Percentiles rank a stretch among this genome's conserved stretches.
Conservation (phyloP, 2,329 filamentous ascomycete genomes). For the Curvularia sp. region DNA sequence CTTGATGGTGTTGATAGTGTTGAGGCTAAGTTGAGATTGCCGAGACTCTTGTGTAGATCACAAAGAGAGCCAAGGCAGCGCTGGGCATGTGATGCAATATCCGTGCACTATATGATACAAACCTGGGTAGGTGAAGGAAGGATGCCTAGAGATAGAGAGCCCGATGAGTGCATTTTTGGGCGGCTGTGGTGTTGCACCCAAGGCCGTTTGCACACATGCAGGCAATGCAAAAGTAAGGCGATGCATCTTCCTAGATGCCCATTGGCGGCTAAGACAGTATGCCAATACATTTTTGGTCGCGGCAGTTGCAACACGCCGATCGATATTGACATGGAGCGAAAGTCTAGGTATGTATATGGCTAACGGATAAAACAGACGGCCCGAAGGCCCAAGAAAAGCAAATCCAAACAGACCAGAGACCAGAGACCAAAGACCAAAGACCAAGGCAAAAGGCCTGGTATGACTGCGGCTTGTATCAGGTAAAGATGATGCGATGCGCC, state of each 20-base stretch:
- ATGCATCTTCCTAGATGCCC: background rate
- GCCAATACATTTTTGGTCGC: background rate
- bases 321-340: background rate
- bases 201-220: background rate
- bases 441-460: background rate
- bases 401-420: background rate
- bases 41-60: constrained; percentile 11
- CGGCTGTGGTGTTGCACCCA: background rate
- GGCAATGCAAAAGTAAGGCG: background rate
- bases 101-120: constrained; percentile 8
- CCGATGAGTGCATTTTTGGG: background rate
- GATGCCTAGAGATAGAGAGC: background rate
- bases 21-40: constrained; percentile 8
- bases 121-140: constrained; percentile 4
- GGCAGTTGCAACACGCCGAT: background rate
- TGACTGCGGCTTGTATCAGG: background rate
- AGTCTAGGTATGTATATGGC: background rate
- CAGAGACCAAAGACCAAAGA: background rate
- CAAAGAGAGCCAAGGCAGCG: constrained; percentile 17
- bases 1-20: constrained; percentile 1
- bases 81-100: constrained; percentile 20
- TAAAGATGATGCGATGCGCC: background rate
- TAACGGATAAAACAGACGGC: background rate
- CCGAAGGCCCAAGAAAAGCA: background rate
- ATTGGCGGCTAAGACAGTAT: background rate